phyloP scores from a whole-genome alignment of 2,329 filamentous ascomycete genomes.

The Penicillium sp. region DNA sequence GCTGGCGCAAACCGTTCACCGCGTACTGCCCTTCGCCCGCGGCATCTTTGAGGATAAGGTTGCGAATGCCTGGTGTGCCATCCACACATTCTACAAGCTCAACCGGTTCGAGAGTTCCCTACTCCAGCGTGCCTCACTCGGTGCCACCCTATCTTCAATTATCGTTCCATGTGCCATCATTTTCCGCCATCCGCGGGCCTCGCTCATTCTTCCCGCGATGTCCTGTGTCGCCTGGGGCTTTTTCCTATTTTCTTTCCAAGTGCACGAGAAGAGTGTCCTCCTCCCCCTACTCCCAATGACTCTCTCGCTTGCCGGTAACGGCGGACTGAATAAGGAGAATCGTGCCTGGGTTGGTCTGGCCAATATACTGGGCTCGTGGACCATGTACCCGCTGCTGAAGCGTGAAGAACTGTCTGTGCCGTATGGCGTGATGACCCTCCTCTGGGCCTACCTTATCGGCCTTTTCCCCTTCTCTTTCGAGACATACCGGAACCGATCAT shows the following conservation, averaged over 20 bases:
- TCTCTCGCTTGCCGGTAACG: slow-evolving; percentile 69
- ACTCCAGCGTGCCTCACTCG: slow-evolving; percentile 70
- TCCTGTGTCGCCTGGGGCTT: slow-evolving; percentile 90
- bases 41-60: slow-evolving; percentile 98
- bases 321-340: slow-evolving; percentile 68
- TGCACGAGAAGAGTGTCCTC: slow-evolving; percentile 95
- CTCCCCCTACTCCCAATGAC: slow-evolving; percentile 93
- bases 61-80: slow-evolving; percentile 93
- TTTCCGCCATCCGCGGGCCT: slow-evolving; percentile 70
- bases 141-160: slow-evolving; percentile 70
- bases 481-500: slow-evolving; percentile 56
- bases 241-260: slow-evolving; percentile 95
- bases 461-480: slow-evolving; percentile 71
- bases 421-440: slow-evolving; percentile 73
- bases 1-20: slow-evolving; percentile 74
- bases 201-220: slow-evolving; percentile 72
- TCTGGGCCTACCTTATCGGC: slow-evolving; percentile 89
- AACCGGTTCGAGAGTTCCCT: slow-evolving; percentile 64
- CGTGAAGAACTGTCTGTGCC: slow-evolving; percentile 79
- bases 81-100: slow-evolving; percentile 86
- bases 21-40: slow-evolving; percentile 94
- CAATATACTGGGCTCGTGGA: slow-evolving; percentile 85
- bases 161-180: slow-evolving; percentile 72
- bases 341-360: slow-evolving; percentile 95
- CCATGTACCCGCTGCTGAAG: slow-evolving; percentile 83